Percentiles rank a stretch among this genome's conserved stretches.
Conservation (phyloP, 148 eudicot genomes). For the Heliamphora exappendiculata region DNA sequence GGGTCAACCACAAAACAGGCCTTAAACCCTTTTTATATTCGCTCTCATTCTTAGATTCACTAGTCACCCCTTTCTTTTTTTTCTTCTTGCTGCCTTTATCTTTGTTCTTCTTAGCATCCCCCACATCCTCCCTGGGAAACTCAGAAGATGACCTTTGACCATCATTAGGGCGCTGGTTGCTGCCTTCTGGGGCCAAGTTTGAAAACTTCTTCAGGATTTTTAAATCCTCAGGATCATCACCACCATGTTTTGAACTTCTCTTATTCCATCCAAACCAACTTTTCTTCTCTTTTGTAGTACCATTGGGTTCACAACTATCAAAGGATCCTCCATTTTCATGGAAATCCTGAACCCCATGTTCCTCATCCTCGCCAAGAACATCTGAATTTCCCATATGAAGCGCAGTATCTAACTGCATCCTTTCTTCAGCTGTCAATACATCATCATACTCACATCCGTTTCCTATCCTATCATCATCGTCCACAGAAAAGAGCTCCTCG, state of each 20-base stretch:
- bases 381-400: slow-evolving; percentile 63
- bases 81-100: slow-evolving; percentile 70
- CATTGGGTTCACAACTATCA: slow-evolving; percentile 52
- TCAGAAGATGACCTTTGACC: slow-evolving; percentile 38
- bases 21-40: slow-evolving; percentile 84
- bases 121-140: slow-evolving; percentile 33
- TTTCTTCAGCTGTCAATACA: slow-evolving; percentile 73
- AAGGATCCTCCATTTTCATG: slow-evolving; percentile 38
- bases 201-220: slow-evolving; percentile 62
- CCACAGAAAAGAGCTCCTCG: slow-evolving; percentile 75
- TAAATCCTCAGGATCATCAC: slow-evolving; percentile 53
- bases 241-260: slow-evolving; percentile 47
- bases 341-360: slow-evolving; percentile 34
- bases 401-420: slow-evolving; percentile 74
- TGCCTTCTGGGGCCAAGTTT: slow-evolving; percentile 51
- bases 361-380: slow-evolving; percentile 51
- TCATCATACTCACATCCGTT: slow-evolving; percentile 68
- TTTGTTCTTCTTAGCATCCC: slow-evolving; percentile 48
- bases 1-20: slow-evolving; percentile 88
- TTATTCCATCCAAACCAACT: slow-evolving; percentile 85
- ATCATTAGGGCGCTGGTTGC: slow-evolving; percentile 36
- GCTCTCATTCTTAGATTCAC: slow-evolving; percentile 65
- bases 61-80: slow-evolving; percentile 58
- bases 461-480: slow-evolving; percentile 49
- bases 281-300: slow-evolving; percentile 62